Percentiles rank a stretch among this genome's conserved stretches.
These are phyloP conservation scores for Podospora australis DNA, from an alignment of 495 filamentous ascomycete species.

Conservation along the genomic window DNA sequence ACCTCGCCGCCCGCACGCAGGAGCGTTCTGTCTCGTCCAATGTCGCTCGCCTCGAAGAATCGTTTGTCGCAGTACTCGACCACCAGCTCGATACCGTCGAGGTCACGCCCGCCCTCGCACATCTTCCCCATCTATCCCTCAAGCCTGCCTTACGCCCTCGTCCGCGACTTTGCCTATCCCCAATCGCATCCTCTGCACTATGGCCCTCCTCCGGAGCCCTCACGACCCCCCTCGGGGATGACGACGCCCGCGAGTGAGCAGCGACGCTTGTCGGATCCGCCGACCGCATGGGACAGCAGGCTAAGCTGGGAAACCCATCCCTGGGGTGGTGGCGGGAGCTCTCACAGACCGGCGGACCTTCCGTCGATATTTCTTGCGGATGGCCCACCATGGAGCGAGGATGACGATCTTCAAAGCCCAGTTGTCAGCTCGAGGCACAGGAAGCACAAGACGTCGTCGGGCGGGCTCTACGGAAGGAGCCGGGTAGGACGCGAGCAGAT, in stretches of 20 bases:
- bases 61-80: conserved; percentile 58
- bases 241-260: conserved; percentile 82
- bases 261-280: conserved; percentile 74
- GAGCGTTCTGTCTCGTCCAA: conserved; percentile 56
- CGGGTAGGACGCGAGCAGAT: conserved; percentile 26
- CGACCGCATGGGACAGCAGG: conserved; percentile 53
- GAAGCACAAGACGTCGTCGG: conserved; percentile 66
- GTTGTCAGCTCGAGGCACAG: conserved; percentile 72
- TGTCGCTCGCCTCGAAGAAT: conserved; percentile 64
- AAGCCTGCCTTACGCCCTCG: conserved; percentile 78
- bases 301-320: conserved; percentile 44
- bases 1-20: conserved; percentile 52
- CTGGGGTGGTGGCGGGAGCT: conserved; percentile 36
- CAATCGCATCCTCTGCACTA: conserved; percentile 81
- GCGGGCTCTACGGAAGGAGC: conserved; percentile 40
- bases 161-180: conserved; percentile 95
- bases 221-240: conserved; percentile 59
- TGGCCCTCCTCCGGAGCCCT: conserved; percentile 76
- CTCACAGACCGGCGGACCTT: conserved; percentile 54
- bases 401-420: conserved; percentile 90
- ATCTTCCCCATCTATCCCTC: conserved; percentile 81
- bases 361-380: conserved; percentile 83
- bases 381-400: conserved; percentile 94
- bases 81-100: conserved; percentile 61
- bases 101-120: conserved; percentile 71